Evolutionary conservation across 2,329 filamentous ascomycete genomes (phyloP).

Genomic region (Setomelanomma holmii): DNA sequence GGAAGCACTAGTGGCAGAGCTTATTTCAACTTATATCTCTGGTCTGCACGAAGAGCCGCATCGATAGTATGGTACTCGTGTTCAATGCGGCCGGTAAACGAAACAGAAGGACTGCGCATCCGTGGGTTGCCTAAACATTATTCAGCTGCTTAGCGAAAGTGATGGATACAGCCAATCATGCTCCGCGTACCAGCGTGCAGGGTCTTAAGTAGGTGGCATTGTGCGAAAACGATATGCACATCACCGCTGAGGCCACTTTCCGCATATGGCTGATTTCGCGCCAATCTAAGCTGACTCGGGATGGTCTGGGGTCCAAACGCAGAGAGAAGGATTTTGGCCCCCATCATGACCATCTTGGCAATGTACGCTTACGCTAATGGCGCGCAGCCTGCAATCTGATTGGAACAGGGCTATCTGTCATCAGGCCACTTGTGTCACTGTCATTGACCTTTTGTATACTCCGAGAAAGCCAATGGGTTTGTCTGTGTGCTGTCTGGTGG

Average conservation of each 20-base stretch:
- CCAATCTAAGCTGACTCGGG: neutral
- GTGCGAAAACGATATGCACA: neutral
- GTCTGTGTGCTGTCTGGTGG: constrained; percentile 2
- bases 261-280: neutral
- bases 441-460: neutral
- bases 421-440: neutral
- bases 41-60: neutral
- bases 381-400: neutral
- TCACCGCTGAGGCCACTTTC: neutral
- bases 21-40: neutral
- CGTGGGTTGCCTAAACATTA: neutral
- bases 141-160: neutral
- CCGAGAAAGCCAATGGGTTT: neutral
- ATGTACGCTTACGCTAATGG: constrained; percentile 1
- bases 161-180: neutral
- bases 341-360: constrained; percentile 2
- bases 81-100: neutral
- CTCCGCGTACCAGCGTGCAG: neutral
- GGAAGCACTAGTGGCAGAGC: neutral
- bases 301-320: no score
- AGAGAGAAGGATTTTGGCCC: neutral
- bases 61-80: neutral
- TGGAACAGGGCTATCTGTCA: neutral
- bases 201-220: neutral
- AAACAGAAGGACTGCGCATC: neutral